Evolutionary conservation across 495 filamentous ascomycete genomes (phyloP).

Genomic region (Halenospora varia): DNA sequence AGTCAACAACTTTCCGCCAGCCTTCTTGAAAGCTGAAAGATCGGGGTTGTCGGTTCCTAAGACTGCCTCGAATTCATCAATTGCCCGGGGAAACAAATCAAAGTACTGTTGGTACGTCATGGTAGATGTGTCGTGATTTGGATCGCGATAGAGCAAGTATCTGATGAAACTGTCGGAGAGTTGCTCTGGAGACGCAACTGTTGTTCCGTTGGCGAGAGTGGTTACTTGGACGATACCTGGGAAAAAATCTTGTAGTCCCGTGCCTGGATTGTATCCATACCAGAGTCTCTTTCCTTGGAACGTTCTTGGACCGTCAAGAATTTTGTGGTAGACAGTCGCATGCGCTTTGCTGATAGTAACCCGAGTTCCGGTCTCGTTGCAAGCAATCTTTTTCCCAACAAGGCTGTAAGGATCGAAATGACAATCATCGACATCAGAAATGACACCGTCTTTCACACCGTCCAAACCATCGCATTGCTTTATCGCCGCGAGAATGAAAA

Average conservation of each 20-base stretch:
- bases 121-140: slow-evolving; percentile 14
- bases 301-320: slow-evolving; percentile 6
- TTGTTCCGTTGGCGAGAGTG: slow-evolving; percentile 3
- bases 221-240: not conserved
- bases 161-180: slow-evolving; percentile 7
- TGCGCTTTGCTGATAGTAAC: not conserved
- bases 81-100: not conserved
- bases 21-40: slow-evolving; percentile 32
- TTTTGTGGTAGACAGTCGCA: not conserved
- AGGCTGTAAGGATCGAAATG: not conserved
- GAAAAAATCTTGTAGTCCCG: slow-evolving; percentile 1
- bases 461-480: slow-evolving; percentile 35
- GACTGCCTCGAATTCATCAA: not conserved
- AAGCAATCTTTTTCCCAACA: slow-evolving; percentile 1
- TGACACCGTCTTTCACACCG: slow-evolving; percentile 33
- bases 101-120: slow-evolving; percentile 15
- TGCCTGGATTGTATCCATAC: slow-evolving; percentile 14
- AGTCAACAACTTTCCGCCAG: slow-evolving; percentile 40
- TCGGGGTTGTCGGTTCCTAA: slow-evolving; percentile 23
- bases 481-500: slow-evolving; percentile 26
- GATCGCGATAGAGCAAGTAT: slow-evolving; percentile 15
- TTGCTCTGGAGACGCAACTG: not conserved
- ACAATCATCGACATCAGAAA: slow-evolving; percentile 23
- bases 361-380: not conserved
- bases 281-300: slow-evolving; percentile 8